A percentile compares a stretch with the other conserved stretches of the same genome.
Conservation (phyloP, 768 basidiomycete species). For the Auriculariales sp. region DNA sequence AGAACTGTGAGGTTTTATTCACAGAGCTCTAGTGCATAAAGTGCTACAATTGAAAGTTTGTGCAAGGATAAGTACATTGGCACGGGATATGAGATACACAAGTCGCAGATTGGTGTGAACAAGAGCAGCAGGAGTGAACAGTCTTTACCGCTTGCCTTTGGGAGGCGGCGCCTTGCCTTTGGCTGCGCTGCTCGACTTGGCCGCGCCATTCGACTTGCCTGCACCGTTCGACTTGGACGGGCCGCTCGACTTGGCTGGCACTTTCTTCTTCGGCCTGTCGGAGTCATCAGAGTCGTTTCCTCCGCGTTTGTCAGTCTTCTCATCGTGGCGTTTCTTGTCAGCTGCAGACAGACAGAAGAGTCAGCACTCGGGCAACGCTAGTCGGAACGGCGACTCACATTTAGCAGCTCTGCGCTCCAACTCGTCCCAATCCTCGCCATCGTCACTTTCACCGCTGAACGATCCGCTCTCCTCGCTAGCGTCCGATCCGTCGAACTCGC, state of each 20-base stretch:
- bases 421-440: slow-evolving; percentile 91
- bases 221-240: slow-evolving; percentile 6
- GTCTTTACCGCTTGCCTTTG: background rate
- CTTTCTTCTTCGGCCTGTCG: slow-evolving; percentile 21
- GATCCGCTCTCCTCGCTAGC: slow-evolving; percentile 48
- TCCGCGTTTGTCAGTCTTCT: slow-evolving; percentile 13
- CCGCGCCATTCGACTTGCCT: no score
- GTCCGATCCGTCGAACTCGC: slow-evolving; percentile 37
- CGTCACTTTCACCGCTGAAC: slow-evolving; percentile 51
- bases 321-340: slow-evolving; percentile 27
- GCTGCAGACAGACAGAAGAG: slow-evolving; percentile 14
- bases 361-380: no score
- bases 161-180: background rate
- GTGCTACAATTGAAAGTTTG: no score
- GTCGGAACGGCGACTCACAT: slow-evolving; percentile 31
- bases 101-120: no score
- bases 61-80: no score
- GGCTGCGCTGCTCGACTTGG: no score
- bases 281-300: slow-evolving; percentile 25
- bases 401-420: slow-evolving; percentile 83
- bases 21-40: no score
- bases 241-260: slow-evolving; percentile 14
- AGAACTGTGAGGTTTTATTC: no score
- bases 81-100: no score
- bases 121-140: no score